Base-by-base conservation (phyloP, 1,284 basidiomycete genomes). In the Tilletiopsis washingtonensis region DNA sequence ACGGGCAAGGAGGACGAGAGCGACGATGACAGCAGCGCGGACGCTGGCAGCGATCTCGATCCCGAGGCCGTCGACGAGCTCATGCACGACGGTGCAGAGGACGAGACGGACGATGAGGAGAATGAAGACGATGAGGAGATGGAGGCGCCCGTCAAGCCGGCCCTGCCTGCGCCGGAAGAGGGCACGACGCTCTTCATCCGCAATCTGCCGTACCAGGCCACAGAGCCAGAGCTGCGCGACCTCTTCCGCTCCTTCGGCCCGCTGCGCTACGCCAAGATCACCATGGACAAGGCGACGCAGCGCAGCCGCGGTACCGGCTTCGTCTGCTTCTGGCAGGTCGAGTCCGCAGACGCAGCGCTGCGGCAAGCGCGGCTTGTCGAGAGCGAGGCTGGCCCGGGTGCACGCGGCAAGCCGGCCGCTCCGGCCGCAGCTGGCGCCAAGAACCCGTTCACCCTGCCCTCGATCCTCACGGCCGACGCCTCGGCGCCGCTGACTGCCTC, bases 261-360 rank as follows among this genome's bases (percentile, higher is more conserved):
- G 2, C 77, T 99, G 19, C 84, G 91, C 21, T 99, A 98, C 73
- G 91, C 88, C 3, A 83, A 88, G 26, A 88, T 98, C 50, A 87
- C 91, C 0, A 79, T 93, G 75, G 94, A 98, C 67, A 79, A 78
- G 15, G 81, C 80, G 1, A 89, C 85, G 1, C 87, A 85, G 17
- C 45, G 49, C 15, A 23, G 45, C 11, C 84, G 90, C 43, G 94
- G 94, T 7, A 96, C 91, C 0, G 94, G 90, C 0, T 99, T 99
- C 72, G 90, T 86, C 0, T 97, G 91, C 74, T 97, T 94, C 77
- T 97, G 93, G 93, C 90, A 93, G 57, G 82, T 81, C 56, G 85
- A 84, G 54, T 86, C 93, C 57, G 93, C 91, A 3, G 85, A 93
- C 63, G 83, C 83, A 51, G 88, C 84, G 3, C 80, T 97, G 27